A percentile compares a stretch with the other conserved stretches of the same genome.
phyloP scores from a whole-genome alignment of 441 rosid genomes.

The Adansonia rubrostipa region DNA sequence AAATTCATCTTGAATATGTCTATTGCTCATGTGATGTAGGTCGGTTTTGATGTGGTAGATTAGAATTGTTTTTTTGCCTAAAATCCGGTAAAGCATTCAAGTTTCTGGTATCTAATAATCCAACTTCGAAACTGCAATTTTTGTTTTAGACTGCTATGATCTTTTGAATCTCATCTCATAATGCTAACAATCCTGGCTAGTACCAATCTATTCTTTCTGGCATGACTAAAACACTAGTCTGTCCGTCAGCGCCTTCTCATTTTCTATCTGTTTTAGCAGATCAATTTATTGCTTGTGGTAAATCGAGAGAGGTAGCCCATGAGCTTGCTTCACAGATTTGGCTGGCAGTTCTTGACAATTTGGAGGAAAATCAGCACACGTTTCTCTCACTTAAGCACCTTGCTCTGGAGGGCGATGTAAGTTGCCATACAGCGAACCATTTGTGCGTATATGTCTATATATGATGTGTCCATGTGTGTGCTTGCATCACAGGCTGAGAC shows the following conservation, averaged over 20 bases:
- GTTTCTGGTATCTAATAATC: neutral
- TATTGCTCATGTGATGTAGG: neutral
- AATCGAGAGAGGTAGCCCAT: conserved; percentile 66
- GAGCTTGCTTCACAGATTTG: conserved; percentile 79
- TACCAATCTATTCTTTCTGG: neutral
- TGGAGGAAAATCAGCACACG: conserved; percentile 75
- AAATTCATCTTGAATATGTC: neutral
- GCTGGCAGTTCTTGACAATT: conserved; percentile 78
- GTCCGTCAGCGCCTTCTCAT: neutral
- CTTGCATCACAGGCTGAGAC: too few relatives aligned
- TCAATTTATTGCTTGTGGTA: conserved; percentile 80
- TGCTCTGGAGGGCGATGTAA: conserved; percentile 79
- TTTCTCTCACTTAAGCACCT: conserved; percentile 71
- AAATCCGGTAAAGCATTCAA: neutral
- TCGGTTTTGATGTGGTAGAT: neutral
- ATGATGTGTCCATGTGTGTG: neutral
- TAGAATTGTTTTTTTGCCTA: neutral
- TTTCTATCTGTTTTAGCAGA: conserved; percentile 50
- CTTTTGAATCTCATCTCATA: neutral
- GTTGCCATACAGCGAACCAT: conserved; percentile 23
- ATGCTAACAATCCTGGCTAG: neutral
- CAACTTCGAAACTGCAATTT: neutral
- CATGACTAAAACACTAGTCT: neutral
- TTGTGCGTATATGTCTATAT: neutral
- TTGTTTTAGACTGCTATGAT: neutral